Evolutionary conservation across 176 grass and related monocot genomes (phyloP), one percentile per base, ranked within the genome.

Genomic region (Raddia distichophylla): DNA sequence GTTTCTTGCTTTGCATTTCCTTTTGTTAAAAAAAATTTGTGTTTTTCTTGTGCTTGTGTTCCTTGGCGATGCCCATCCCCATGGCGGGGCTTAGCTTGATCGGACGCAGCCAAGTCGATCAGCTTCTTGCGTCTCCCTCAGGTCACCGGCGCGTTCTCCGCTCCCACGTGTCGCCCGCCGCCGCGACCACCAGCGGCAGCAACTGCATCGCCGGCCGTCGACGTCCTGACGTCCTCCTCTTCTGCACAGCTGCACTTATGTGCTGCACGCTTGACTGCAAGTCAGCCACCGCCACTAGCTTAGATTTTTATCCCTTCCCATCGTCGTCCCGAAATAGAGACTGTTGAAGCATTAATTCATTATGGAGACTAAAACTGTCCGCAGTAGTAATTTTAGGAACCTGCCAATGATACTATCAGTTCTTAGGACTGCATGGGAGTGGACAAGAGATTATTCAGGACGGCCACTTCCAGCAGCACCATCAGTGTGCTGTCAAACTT

Each of bases 1-100:
- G 2, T 17, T 54, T 17, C 16, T 5, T 0, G n/a, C 0, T 17
- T n/a, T 57, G 17, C 8, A 4, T 57, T 57, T n/a, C 54, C 8
- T 16, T 5, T 0, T 0, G 16, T 6, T 2, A 40, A 4, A 4
- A n/a, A n/a, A n/a, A n/a, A n/a, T n/a, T n/a, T n/a, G n/a, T n/a
- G n/a, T n/a, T n/a, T n/a, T n/a, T n/a, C 4, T 0, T 0, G 16
- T 6, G 52, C 54, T n/a, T 57, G 17, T 18, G 37, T 57, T 57
- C 8, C 54, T n/a, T 7, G 18, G 8, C 18, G 7, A 6, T 7
- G 54, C 17, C 18, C 50, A 52, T 52, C 50, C 50, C n/a, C n/a
- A 52, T 14, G 54, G 17, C 17, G 6, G 37, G 37, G n/a, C n/a
- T n/a, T n/a, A n/a, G n/a, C n/a, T 16, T 18, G 17, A 15, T 56